Percentiles rank a stretch among this genome's conserved stretches.
These are phyloP conservation scores for Patellifolia procumbens DNA, from an alignment of 179 eudicot genomes.

Conservation along the genomic window DNA sequence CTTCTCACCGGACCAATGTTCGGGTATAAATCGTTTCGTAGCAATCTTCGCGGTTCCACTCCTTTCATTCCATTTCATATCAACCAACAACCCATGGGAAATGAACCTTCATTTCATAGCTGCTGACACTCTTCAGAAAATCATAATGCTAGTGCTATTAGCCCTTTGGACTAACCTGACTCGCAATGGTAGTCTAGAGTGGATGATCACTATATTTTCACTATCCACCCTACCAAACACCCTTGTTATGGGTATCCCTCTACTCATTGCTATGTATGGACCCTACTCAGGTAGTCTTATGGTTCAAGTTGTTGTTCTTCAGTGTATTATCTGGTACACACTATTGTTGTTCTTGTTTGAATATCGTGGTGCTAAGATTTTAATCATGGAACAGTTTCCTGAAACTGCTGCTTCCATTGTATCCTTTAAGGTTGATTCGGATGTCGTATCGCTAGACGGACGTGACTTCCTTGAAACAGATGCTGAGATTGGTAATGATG, in stretches of 20 bases:
- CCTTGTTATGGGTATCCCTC: slow-evolving; percentile 74
- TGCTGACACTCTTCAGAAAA: slow-evolving; percentile 66
- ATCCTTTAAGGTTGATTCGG: slow-evolving; percentile 68
- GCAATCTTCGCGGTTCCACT: slow-evolving; percentile 71
- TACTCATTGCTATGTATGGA: slow-evolving; percentile 69
- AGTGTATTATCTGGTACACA: slow-evolving; percentile 78
- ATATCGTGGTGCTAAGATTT: slow-evolving; percentile 67
- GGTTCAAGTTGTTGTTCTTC: slow-evolving; percentile 71
- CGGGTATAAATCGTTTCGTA: slow-evolving; percentile 78
- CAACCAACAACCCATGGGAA: slow-evolving; percentile 53
- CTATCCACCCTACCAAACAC: slow-evolving; percentile 68
- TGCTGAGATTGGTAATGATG: slow-evolving; percentile 63
- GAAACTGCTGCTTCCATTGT: slow-evolving; percentile 75
- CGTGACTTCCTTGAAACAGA: slow-evolving; percentile 62
- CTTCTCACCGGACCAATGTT: slow-evolving; percentile 70
- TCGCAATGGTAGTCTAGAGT: slow-evolving; percentile 49
- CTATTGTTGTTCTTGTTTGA: slow-evolving; percentile 60
- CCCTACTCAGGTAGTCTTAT: slow-evolving; percentile 47
- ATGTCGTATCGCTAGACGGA: slow-evolving; percentile 68
- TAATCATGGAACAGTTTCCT: slow-evolving; percentile 73
- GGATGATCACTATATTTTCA: slow-evolving; percentile 70
- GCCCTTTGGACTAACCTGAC: slow-evolving; percentile 50
- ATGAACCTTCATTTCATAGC: slow-evolving; percentile 70
- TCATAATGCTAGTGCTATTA: slow-evolving; percentile 47
- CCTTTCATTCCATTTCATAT: slow-evolving; percentile 73